A percentile compares a stretch with the other conserved stretches of the same genome.
Evolutionary conservation across 192 early-diverging fungal species (phyloP).

Genomic region (Coemansia sp.): DNA sequence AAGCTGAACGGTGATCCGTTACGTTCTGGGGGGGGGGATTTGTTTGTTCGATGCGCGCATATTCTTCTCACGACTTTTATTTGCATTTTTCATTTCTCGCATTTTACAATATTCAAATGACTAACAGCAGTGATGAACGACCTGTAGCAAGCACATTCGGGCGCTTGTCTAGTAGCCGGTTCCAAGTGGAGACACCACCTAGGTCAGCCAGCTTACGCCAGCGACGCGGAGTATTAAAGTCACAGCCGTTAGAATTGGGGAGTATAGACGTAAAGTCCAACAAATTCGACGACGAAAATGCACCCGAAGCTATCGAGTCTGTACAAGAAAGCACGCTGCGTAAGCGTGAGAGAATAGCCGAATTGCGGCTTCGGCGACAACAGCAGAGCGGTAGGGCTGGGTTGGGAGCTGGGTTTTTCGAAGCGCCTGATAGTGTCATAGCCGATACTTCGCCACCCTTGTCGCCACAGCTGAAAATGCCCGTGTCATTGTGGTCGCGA

Average conservation of each 20-base stretch:
- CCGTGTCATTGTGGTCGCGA: neutral
- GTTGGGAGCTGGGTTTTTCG: neutral
- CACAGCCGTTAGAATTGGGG: conserved; percentile 13
- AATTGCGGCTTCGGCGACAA: conserved; percentile 31
- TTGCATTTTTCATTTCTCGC: neutral
- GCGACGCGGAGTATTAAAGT: conserved; percentile 21
- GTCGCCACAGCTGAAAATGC: neutral
- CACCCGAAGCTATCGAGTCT: neutral
- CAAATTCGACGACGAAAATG: neutral
- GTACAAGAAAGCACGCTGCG: conserved; percentile 29
- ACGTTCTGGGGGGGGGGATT: neutral
- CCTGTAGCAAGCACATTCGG: neutral
- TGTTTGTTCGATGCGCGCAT: neutral
- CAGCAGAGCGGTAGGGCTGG: conserved; percentile 4
- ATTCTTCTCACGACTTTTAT: neutral
- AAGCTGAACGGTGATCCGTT: neutral
- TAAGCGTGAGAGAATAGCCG: conserved; percentile 40
- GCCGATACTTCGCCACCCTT: neutral
- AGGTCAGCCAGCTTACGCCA: conserved; percentile 18
- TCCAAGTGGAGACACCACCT: conserved; percentile 25
- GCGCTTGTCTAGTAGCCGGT: neutral
- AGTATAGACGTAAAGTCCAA: neutral
- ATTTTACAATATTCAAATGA: neutral
- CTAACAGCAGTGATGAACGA: neutral
- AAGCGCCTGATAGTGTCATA: neutral